Conservation (phyloP, 768 basidiomycete genomes). For the Tricholoma hemisulphureum region DNA sequence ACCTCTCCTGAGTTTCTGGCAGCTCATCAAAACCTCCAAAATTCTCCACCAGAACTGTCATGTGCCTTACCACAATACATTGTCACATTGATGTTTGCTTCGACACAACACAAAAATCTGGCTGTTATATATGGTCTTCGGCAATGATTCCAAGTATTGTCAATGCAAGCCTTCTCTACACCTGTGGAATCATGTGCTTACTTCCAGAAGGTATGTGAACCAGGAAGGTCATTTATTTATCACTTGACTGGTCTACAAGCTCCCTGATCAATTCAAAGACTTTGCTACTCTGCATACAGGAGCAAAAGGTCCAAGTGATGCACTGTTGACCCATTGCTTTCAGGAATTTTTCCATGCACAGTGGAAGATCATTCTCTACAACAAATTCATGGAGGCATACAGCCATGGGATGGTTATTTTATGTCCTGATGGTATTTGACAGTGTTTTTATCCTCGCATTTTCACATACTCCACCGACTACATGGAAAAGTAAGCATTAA, state of each 20-base stretch:
- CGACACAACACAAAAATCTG: conserved; percentile 27
- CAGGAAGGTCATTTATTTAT: conserved; percentile 6
- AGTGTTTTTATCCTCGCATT: conserved; percentile 25
- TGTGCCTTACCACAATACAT: conserved; percentile 14
- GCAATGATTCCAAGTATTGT: conserved; percentile 25
- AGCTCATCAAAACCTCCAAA: conserved; percentile 6
- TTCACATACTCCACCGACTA: conserved; percentile 33
- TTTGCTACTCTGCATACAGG: background rate
- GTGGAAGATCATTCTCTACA: conserved; percentile 23
- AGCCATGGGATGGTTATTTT: conserved; percentile 21
- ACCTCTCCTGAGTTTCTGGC: conserved; percentile 13
- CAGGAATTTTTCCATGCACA: conserved; percentile 27
- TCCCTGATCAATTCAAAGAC: conserved; percentile 9
- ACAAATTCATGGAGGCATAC: conserved; percentile 24
- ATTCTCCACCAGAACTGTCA: background rate
- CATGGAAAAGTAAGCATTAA: conserved; percentile 26
- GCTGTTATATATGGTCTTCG: conserved; percentile 22
- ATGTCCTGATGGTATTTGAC: conserved; percentile 19
- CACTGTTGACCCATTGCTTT: conserved; percentile 17
- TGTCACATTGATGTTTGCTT: conserved; percentile 24
- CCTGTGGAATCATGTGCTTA: conserved; percentile 9
- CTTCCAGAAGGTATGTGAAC: background rate
- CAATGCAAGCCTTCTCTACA: conserved; percentile 8
- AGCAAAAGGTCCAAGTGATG: background rate
- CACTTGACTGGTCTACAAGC: background rate